Percentiles rank a stretch among this genome's conserved stretches.
Conservation (phyloP, 441 rosid genomes). For the Macaranga tanarius region DNA sequence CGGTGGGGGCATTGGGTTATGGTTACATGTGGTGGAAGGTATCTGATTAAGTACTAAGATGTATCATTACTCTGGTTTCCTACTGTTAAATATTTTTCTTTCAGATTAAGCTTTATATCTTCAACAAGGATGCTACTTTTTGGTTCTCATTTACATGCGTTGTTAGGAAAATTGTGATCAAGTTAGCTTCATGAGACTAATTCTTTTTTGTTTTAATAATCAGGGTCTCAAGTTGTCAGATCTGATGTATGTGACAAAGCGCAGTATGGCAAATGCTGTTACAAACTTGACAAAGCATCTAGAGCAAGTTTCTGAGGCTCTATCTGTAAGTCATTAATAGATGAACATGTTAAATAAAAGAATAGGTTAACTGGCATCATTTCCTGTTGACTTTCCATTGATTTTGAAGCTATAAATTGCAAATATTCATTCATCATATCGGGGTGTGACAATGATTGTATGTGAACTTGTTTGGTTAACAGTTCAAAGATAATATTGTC, state of each 20-base stretch:
- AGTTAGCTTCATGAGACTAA: constrained; percentile 20
- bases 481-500: not conserved
- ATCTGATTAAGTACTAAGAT: constrained; percentile 14
- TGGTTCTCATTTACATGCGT: not conserved
- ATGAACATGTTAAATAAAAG: not conserved
- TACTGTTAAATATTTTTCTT: not conserved
- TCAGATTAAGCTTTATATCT: not conserved
- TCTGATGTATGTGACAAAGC: constrained; percentile 87
- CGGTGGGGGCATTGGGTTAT: constrained; percentile 89
- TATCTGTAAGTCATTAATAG: constrained; percentile 50
- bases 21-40: constrained; percentile 99
- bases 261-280: constrained; percentile 72
- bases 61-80: not conserved
- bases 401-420: not conserved
- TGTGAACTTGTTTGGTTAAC: not conserved
- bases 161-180: not conserved
- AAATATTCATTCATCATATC: not conserved
- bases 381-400: constrained; percentile 3
- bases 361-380: not conserved
- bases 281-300: constrained; percentile 77
- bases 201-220: constrained; percentile 8
- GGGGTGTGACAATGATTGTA: not conserved
- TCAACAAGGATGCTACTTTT: not conserved
- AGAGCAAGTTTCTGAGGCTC: constrained; percentile 72
- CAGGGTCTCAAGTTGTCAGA: constrained; percentile 86